Evolutionary conservation across 2,329 filamentous ascomycete species (phyloP), one percentile per base, ranked within the genome.

Genomic region (Ascosphaera pollenicola): DNA sequence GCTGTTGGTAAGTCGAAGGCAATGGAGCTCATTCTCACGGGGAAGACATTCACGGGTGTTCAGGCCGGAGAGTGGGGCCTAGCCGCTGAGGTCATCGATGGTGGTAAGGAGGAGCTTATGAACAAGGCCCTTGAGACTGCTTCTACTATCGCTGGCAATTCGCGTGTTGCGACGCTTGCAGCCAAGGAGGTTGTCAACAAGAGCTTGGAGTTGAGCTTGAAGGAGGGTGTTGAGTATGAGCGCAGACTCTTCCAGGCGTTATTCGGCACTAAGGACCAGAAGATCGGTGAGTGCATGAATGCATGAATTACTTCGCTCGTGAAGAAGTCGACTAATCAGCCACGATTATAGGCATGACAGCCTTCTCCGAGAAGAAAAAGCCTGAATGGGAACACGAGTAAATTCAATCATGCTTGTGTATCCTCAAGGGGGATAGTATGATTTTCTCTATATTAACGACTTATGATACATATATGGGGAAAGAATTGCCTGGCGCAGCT

Each of bases 121-220:
- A 75, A 83, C 50, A 81, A 73, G 40, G 75, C 84, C 2, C 57
- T 93, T 43, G 73, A 76, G 54, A 87, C 83, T 15, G 89, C 89
- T 2, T 82, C 80, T 65, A 85, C 73, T 39, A 94, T 98, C 61
- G 85, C 89, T 0, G 64, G 78, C 1, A 83, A 89, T 59, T 85
- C 80, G 39, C 73, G 69, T 53, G 77, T 98, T n/a, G 80, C 87
- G 1, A 73, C 92, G 42, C 75, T 83, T 62, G 89, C 80, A 8
- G 78, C 73, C 41, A 98, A 98, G 68, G 89, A 98, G 66, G 87
- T 89, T n/a, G 87, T 98, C 41, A 93, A 95, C 58, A 95, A 94
- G 75, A 93, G 84, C 58, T 85, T 95, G 66, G 89, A 98, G 50
- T 61, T 93, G 48, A 68, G 77, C 3, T 63, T 98, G 43, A 66